These are phyloP conservation scores for Phlegmacium glaucopus DNA, from an alignment of 768 basidiomycete species.

Conservation along the genomic window DNA sequence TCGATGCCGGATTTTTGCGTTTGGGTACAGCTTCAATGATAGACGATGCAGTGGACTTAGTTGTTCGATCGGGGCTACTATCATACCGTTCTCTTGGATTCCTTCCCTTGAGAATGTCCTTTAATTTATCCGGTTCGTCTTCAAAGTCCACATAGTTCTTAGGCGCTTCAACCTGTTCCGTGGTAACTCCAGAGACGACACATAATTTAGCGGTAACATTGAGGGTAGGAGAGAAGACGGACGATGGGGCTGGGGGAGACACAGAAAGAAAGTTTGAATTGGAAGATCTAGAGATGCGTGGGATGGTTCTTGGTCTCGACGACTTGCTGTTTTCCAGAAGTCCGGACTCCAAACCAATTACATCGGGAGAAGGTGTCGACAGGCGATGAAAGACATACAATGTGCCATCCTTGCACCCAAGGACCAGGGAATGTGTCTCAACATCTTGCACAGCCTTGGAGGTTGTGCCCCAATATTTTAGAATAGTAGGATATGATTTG, in stretches of 20 bases:
- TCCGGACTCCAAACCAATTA: slow-evolving; percentile 7
- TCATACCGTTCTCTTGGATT: slow-evolving; percentile 38
- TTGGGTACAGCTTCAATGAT: slow-evolving; percentile 20
- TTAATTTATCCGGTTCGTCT: slow-evolving; percentile 73
- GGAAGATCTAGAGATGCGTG: slow-evolving; percentile 18
- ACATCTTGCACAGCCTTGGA: slow-evolving; percentile 6
- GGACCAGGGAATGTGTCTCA: slow-evolving; percentile 22
- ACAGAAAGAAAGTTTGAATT: slow-evolving; percentile 30
- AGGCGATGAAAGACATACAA: slow-evolving; percentile 37
- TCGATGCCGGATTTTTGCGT: slow-evolving; percentile 32
- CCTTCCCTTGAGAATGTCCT: slow-evolving; percentile 63
- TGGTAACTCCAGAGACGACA: slow-evolving; percentile 69
- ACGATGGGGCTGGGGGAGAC: slow-evolving; percentile 38
- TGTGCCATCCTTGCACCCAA: slow-evolving; percentile 43
- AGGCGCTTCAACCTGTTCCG: slow-evolving; percentile 70
- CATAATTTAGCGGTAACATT: slow-evolving; percentile 53
- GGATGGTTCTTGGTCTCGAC: slow-evolving; percentile 16
- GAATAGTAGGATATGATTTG: slow-evolving; percentile 24
- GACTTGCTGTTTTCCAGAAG: slow-evolving; percentile 13
- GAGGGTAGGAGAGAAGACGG: slow-evolving; percentile 39
- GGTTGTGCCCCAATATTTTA: slow-evolving; percentile 27
- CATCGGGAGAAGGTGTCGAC: slow-evolving; percentile 5
- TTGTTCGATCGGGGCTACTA: slow-evolving; percentile 15
- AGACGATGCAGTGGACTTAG: slow-evolving; percentile 23
- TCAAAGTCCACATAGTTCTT: slow-evolving; percentile 81